A percentile compares a stretch with the other conserved stretches of the same genome.
phyloP scores from a whole-genome alignment of 805 yeast genomes.

The Suhomyces vadensis region DNA sequence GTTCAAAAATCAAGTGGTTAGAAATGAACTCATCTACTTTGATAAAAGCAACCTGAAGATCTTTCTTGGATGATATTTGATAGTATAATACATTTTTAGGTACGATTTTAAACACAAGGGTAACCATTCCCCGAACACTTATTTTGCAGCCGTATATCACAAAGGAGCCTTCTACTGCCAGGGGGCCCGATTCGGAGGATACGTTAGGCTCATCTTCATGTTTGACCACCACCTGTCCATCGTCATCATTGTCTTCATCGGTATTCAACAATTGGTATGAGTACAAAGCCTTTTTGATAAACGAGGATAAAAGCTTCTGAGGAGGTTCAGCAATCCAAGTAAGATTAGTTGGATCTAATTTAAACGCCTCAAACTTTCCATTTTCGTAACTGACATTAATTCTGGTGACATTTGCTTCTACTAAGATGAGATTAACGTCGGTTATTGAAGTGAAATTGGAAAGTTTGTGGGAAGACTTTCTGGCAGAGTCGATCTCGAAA shows the following conservation, averaged over 20 bases:
- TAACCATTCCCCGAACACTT: slow-evolving; percentile 19
- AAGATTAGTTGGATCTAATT: slow-evolving; percentile 7
- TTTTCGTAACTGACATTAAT: slow-evolving; percentile 19
- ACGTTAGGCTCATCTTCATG: background rate
- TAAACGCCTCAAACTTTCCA: slow-evolving; percentile 20
- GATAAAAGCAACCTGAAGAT: slow-evolving; percentile 27
- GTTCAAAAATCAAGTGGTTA: background rate
- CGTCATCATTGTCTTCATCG: slow-evolving; percentile 16
- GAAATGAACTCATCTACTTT: slow-evolving; percentile 12
- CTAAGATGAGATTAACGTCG: slow-evolving; percentile 1
- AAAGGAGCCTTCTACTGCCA: slow-evolving; percentile 28
- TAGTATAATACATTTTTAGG: slow-evolving; percentile 32
- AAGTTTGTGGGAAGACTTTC: background rate
- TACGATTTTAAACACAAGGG: slow-evolving; percentile 24
- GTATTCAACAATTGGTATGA: slow-evolving; percentile 24
- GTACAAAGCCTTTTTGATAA: slow-evolving; percentile 22
- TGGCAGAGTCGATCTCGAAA: background rate
- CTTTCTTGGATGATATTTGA: slow-evolving; percentile 25
- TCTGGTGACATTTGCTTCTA: slow-evolving; percentile 3
- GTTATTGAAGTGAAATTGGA: slow-evolving; percentile 3
- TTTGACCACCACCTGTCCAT: slow-evolving; percentile 5
- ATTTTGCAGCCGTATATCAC: slow-evolving; percentile 25
- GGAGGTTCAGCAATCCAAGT: slow-evolving; percentile 1
- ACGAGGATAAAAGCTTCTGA: slow-evolving; percentile 14
- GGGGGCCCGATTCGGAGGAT: slow-evolving; percentile 8